Base-by-base conservation (phyloP, 768 basidiomycete genomes). In the Lactarius hengduanensis region DNA sequence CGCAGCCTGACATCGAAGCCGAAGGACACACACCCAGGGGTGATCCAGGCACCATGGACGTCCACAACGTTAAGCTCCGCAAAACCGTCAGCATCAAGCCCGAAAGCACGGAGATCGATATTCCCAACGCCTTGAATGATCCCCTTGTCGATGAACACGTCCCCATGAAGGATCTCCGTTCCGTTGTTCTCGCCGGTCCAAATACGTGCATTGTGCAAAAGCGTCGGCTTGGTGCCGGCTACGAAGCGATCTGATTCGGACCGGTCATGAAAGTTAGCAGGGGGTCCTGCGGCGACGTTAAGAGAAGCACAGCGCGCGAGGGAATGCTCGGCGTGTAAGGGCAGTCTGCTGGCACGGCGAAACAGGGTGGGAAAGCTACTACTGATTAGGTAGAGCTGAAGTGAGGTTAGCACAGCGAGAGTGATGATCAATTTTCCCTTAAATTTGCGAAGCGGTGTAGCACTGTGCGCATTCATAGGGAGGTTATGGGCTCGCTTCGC, bases 141-240 rank as follows among this genome's bases (percentile, higher is more conserved):
- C 5, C 89, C 90, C 58, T 83, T 84, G 69, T 91, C 85, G 45
- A 97, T 72, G 2, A 91, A 78, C 11, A 96, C 77, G 66, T 90
- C 89, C 1, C 85, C 89, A 6, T 76, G 75, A 45, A 91, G 61
- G 32, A 93, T 80, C 66, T 89, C 80, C 1, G 85, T 84, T 0
- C 92, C 92, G 53, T 89, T 85, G 32, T 85, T 73, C 28, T 76
- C 74, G 9, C 92, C 92, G 1, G 92, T 95, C 94, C 94, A 96
- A 68, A 96, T 83, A 34, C 80, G 91, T 30, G 87, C 93, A 69
- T 93, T 90, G 74, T 80, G 83, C 62, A 95, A 82, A 58, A 90
- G 78, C 6, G 84, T 80, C 1, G 91, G 80, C 59, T 79, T 79
- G 3, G 91, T 90, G 3, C 86, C 89, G 2, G 77, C 78, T 10